These are phyloP conservation scores for Verticillium alfalfae DNA, from an alignment of 2,329 filamentous ascomycete genomes.

Conservation along the genomic window DNA sequence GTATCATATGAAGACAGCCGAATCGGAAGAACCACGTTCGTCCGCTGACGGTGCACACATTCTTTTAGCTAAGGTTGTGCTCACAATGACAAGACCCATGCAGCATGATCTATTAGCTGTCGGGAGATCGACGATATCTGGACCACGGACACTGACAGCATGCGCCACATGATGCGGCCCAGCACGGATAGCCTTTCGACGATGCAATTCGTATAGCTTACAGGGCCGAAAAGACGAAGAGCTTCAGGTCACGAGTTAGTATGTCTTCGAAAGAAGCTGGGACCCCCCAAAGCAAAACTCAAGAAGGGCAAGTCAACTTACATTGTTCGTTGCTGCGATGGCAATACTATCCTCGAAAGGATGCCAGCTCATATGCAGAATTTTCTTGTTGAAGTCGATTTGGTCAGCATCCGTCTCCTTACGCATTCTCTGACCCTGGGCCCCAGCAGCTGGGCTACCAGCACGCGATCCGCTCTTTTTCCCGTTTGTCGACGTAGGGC, in stretches of 20 bases:
- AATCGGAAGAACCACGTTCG: neutral
- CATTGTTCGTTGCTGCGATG: constrained; percentile 98
- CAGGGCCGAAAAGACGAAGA: constrained; percentile 75
- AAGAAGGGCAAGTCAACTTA: constrained; percentile 45
- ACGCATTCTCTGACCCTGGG: constrained; percentile 85
- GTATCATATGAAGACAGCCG: neutral
- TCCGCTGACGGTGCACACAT: neutral
- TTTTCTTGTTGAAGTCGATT: constrained; percentile 99
- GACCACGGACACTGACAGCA: neutral
- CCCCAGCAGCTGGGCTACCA: constrained; percentile 73
- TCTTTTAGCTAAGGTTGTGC: neutral
- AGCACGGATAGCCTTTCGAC: neutral
- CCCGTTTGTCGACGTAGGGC: constrained; percentile 62
- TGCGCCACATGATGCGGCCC: neutral
- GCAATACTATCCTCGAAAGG: constrained; percentile 99
- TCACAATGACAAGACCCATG: neutral
- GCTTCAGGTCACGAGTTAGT: constrained; percentile 32
- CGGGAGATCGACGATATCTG: neutral
- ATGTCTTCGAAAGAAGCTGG: too few relatives aligned
- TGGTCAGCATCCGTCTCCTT: constrained; percentile 99
- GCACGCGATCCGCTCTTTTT: constrained; percentile 89
- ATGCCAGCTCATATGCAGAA: constrained; percentile 99
- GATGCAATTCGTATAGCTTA: constrained; percentile 28
- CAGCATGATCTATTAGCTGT: neutral
- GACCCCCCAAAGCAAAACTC: neutral